A percentile compares a stretch with the other conserved stretches of the same genome.
These are phyloP conservation scores for Thielaviopsis ethacetica DNA, from an alignment of 2,329 filamentous ascomycete species.

Conservation along the genomic window DNA sequence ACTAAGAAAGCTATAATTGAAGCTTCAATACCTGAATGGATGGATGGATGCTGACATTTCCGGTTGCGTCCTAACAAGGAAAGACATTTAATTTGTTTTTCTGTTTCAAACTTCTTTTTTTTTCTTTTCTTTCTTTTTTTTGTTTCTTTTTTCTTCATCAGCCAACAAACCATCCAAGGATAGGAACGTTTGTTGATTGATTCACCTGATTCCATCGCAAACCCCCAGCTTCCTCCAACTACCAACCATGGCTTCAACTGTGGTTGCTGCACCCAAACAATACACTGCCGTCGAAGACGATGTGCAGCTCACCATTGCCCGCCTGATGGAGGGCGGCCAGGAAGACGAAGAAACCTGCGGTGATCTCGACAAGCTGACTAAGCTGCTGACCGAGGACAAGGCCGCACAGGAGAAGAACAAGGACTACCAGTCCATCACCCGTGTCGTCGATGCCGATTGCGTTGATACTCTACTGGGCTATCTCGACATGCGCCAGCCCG, in stretches of 20 bases:
- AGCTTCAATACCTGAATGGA: neutral
- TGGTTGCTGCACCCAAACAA: neutral
- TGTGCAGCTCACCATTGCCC: conserved; percentile 65
- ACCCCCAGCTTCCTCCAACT: neutral
- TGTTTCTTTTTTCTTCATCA: neutral
- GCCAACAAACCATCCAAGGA: no score
- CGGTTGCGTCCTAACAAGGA: neutral
- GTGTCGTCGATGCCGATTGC: conserved; percentile 54
- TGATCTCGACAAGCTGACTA: conserved; percentile 41
- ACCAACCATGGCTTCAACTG: conserved; percentile 7
- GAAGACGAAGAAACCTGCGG: conserved; percentile 57
- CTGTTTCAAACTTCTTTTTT: no score
- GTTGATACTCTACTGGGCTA: conserved; percentile 76
- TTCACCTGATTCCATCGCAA: neutral
- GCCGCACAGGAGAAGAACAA: conserved; percentile 27
- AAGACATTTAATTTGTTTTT: neutral
- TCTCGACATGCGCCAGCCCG: conserved; percentile 66
- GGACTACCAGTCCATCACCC: conserved; percentile 32
- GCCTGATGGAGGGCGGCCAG: conserved; percentile 78
- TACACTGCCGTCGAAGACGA: conserved; percentile 33
- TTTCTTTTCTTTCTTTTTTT: neutral
- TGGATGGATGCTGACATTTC: neutral
- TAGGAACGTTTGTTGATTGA: neutral
- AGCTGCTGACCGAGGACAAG: conserved; percentile 40
- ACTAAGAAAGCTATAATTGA: neutral